A percentile compares a stretch with the other conserved stretches of the same genome.
These are phyloP conservation scores for Fusarium sulawesiense DNA, from an alignment of 2,329 filamentous ascomycete species.

Conservation along the genomic window DNA sequence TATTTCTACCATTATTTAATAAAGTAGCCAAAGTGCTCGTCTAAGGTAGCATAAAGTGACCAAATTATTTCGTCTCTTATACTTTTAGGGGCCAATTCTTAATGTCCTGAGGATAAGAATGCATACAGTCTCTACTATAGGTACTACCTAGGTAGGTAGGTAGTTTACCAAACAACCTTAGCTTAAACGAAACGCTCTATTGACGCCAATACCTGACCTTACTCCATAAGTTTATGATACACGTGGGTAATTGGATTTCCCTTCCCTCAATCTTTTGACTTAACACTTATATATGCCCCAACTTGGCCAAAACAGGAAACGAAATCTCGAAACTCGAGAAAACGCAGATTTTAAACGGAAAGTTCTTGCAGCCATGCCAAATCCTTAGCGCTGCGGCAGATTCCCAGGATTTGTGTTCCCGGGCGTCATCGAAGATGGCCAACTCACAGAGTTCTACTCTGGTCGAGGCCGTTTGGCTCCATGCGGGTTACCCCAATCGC, in stretches of 20 bases:
- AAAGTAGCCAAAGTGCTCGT: too few species aligned
- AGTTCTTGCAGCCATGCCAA: neutral
- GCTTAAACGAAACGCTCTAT: constrained; percentile 37
- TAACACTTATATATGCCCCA: constrained; percentile 6
- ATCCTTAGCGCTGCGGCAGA: neutral
- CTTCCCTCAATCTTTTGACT: constrained; percentile 15
- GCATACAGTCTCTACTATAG: neutral
- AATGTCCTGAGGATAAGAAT: too few species aligned
- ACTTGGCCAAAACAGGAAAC: constrained; percentile 1
- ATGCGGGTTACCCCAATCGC: constrained; percentile 82
- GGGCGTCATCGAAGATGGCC: neutral
- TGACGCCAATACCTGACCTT: constrained; percentile 45
- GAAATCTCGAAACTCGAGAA: constrained; percentile 1
- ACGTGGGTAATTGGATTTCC: constrained; percentile 25
- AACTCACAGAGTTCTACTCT: constrained; percentile 60
- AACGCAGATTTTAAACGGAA: neutral
- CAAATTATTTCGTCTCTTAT: too few species aligned
- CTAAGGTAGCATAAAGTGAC: too few species aligned
- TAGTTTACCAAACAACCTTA: neutral
- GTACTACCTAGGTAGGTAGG: neutral
- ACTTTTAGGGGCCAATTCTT: too few species aligned
- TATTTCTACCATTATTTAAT: neutral
- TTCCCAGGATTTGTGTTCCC: neutral
- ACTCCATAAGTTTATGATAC: constrained; percentile 45
- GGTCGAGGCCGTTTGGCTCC: constrained; percentile 82